A percentile compares a stretch with the other conserved stretches of the same genome.
phyloP scores from a whole-genome alignment of 2,329 filamentous ascomycete genomes.

The Lojkania enalia region DNA sequence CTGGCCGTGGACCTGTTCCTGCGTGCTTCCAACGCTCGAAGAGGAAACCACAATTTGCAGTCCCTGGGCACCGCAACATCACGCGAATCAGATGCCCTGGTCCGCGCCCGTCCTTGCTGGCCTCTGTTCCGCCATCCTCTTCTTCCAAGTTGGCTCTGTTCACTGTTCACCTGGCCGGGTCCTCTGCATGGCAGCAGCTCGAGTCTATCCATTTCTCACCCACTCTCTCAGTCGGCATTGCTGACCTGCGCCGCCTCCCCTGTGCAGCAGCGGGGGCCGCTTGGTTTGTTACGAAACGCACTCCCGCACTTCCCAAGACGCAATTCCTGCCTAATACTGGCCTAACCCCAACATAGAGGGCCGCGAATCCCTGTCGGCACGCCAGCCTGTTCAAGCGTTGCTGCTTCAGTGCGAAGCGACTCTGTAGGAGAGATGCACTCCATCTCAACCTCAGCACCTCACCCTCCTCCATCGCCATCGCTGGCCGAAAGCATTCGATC shows the following conservation, averaged over 20 bases:
- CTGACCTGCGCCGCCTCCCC: not conserved
- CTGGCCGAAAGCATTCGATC: constrained; percentile 36
- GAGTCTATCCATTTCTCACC: no score
- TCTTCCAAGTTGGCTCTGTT: no score
- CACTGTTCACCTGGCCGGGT: no score
- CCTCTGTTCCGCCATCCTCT: no score
- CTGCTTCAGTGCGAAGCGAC: not conserved
- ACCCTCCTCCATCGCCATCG: constrained; percentile 22
- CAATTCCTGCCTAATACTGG: not conserved
- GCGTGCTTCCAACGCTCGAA: not conserved
- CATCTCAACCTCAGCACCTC: constrained; percentile 11
- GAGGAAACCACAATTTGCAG: not conserved
- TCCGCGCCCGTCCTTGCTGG: no score
- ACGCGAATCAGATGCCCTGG: no score
- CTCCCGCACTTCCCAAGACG: no score
- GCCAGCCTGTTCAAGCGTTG: constrained; percentile 2
- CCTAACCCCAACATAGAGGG: not conserved
- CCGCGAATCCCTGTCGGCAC: not conserved
- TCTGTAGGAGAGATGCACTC: constrained; percentile 5
- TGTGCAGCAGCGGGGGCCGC: no score
- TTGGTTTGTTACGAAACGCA: constrained; percentile 1
- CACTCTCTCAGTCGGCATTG: not conserved
- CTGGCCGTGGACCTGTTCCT: not conserved
- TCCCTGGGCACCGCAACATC: not conserved
- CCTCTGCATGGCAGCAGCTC: not conserved